Evolutionary conservation across 345 rosid species (phyloP).

Genomic region (Populus nigra): DNA sequence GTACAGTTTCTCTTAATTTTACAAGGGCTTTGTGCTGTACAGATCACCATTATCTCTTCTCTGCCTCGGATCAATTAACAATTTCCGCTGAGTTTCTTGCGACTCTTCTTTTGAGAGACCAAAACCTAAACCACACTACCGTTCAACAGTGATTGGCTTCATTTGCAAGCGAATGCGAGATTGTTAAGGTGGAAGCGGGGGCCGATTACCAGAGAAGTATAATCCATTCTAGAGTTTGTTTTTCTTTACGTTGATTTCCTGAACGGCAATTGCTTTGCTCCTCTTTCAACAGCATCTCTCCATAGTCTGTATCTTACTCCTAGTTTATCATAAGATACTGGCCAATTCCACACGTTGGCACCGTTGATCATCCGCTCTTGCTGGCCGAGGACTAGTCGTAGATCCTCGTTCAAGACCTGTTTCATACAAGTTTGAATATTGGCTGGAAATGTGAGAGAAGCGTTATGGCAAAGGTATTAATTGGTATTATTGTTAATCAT

Average conservation of each 20-base stretch:
- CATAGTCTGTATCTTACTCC: conserved; percentile 92
- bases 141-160: neutral
- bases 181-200: neutral
- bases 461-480: neutral
- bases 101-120: neutral
- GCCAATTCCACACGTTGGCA: conserved; percentile 84
- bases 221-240: neutral
- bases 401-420: conserved; percentile 92
- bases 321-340: conserved; percentile 87
- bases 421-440: neutral
- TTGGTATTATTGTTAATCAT: too few relatives aligned
- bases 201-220: conserved; percentile 13
- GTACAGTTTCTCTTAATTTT: conserved; percentile 27
- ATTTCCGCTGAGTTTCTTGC: conserved; percentile 6
- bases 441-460: neutral
- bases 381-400: conserved; percentile 82
- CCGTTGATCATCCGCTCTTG: conserved; percentile 92
- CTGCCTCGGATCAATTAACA: conserved; percentile 25
- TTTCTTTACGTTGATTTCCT: conserved; percentile 28
- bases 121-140: neutral
- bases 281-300: conserved; percentile 73
- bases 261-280: conserved; percentile 66
- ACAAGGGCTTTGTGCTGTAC: conserved; percentile 17
- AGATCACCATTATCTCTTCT: neutral
- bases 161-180: neutral